Evolutionary conservation across 2,329 filamentous ascomycete genomes (phyloP), one percentile per base, ranked within the genome.

Genomic region (Microdochium nivale): DNA sequence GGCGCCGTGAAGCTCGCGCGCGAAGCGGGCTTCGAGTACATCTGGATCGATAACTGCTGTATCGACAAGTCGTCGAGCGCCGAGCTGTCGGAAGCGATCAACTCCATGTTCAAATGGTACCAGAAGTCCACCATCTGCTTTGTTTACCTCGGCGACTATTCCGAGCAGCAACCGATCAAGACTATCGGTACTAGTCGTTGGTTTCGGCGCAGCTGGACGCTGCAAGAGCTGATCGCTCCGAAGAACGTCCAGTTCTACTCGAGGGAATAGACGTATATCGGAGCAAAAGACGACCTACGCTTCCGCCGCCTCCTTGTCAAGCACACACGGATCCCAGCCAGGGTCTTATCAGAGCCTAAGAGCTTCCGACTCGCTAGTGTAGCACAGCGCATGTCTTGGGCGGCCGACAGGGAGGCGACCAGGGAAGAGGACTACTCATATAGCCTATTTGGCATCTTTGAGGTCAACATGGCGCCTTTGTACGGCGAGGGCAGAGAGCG

Each of bases 41-140:
- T 35, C 3, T 50, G 49, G 49, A 25, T 50, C 35, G 49, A 50
- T 19, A 50, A 25, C 21, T 50, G 49, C 32, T 50, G 49, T 21
- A 50, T 50, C 19, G 37, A 50, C 49, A 50, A 50, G 25, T 25
- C 21, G 11, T 24, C n/a, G 7, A 27, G 23, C 21, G 10, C 49
- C 32, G 33, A 50, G 14, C 33, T 50, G 24, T 50, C 49, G 2
- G 49, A 43, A 33, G 49, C 49, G 10, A 50, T 50, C 23, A 43
- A 37, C 33, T 37, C 49, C 33, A 50, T 50, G 49, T 49, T 21
- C 47, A 19, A 35, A 19, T 49, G 47, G 47, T 49, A 49, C 16
- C 11, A 19, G 16, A 35, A 4, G 9, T 25, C 47, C 25, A 16
- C 25, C 2, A n/a, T 33, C 2, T 49, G 47, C 25, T 49, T 33